Evolutionary conservation across 768 basidiomycete genomes (phyloP), one percentile per base, ranked within the genome.

Genomic region (Tulasnella sp.): DNA sequence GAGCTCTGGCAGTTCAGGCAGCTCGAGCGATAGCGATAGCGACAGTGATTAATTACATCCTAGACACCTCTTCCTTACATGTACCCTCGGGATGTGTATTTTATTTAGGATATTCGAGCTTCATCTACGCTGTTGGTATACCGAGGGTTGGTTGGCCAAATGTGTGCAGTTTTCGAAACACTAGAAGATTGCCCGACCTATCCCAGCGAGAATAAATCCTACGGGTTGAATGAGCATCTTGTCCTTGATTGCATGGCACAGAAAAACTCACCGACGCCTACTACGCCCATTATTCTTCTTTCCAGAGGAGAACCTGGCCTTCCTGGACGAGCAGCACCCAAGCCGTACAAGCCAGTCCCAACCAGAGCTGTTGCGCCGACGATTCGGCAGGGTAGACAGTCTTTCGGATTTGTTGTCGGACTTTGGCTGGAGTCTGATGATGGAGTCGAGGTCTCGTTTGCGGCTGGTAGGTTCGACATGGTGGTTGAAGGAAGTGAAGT

Each of bases 1-100:
- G 78, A 85, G 85, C 71, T 80, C 80, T 69, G 82, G 78, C 49
- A 86, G 67, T 77, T 83, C 83, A 74, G 83, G 82, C 36, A 85
- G 85, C 79, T 75, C 75, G 71, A 68, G 67, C 74, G 74, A 74
- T 74, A 68, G 67, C 74, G 74, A 74, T 76, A 68, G 67, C 74
- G 74, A 74, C 49, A 58, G 54, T 58, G 54, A 58, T 58, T 58
- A 58, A 58, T 58, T 58, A 58, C 54, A 58, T n/a, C 54, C 22
- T 58, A n/a, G 29, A n/a, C 54, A 58, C 54, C 8, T 17, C 42
- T 45, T 40, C 40, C 40, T 17, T 58, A 58, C n/a, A 58, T 58
- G 54, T 74, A 54, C 40, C 25, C 31, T 49, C 29, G 68, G 68
- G 68, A 40, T 69, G 68, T 69, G 39, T 40, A 69, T 69, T 58